These are phyloP conservation scores for Pichia sp. DNA, from an alignment of 1,139 yeast species.

Conservation along the genomic window DNA sequence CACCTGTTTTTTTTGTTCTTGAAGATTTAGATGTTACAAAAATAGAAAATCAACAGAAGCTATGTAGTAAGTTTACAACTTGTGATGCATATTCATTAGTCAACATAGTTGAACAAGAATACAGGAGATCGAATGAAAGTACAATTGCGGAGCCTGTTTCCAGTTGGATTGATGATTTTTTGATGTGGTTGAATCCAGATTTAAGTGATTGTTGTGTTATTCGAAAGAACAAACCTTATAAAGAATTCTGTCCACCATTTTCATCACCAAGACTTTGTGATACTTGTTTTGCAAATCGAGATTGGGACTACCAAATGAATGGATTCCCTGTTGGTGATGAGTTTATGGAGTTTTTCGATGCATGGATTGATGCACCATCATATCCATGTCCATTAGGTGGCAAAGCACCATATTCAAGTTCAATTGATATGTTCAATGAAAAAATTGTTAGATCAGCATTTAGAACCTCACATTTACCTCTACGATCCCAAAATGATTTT, in stretches of 20 bases:
- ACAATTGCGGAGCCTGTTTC: constrained; percentile 77
- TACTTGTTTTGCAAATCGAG: constrained; percentile 54
- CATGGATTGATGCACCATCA: constrained; percentile 78
- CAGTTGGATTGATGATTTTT: constrained; percentile 88
- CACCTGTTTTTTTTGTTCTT: constrained; percentile 83
- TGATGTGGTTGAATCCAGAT: constrained; percentile 80
- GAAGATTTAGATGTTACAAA: constrained; percentile 56
- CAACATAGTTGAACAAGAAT: constrained; percentile 83
- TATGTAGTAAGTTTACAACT: constrained; percentile 84
- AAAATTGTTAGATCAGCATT: constrained; percentile 56
- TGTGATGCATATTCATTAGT: constrained; percentile 75
- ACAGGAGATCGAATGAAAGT: constrained; percentile 55
- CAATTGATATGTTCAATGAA: constrained; percentile 38
- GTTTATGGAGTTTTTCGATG: constrained; percentile 63
- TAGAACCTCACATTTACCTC: constrained; percentile 74
- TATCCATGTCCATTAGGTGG: constrained; percentile 96
- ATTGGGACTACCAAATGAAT: constrained; percentile 68
- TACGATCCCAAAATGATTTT: constrained; percentile 77
- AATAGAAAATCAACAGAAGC: constrained; percentile 55
- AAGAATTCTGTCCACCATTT: constrained; percentile 58
- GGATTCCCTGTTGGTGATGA: constrained; percentile 71
- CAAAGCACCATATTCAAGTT: constrained; percentile 75
- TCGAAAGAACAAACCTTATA: constrained; percentile 32
- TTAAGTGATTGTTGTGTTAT: constrained; percentile 81
- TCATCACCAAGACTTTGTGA: constrained; percentile 71